Base-by-base conservation (phyloP, 2,329 filamentous ascomycete species). In the Claviceps monticola region DNA sequence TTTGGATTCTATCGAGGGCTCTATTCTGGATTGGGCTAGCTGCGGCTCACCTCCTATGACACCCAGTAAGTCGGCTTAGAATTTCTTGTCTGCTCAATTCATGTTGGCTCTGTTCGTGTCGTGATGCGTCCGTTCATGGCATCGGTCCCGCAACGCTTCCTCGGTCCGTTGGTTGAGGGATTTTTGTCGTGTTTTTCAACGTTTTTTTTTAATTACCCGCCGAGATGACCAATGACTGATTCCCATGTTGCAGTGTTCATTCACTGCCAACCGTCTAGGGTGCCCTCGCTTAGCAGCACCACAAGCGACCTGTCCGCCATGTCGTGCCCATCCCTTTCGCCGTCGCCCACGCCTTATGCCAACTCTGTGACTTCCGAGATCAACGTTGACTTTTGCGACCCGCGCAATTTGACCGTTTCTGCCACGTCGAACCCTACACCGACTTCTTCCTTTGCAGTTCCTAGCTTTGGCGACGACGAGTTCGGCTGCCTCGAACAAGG, bases 301-400 rank as follows among this genome's bases (percentile, higher is more conserved):
- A 74, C 80, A 62, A 82, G 79, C 65, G 87, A 90, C 67, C 74
- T 88, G 59, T 86, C 86, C 59, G 78, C 82, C 52, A 84, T 83
- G 63, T 82, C 84, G 46, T 91, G 85, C 73, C 86, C 88, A 58
- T 93, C 88, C 54, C 80, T 93, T 57, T 94, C 88, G 29, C 88
- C 89, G 19, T 95, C 88, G 36, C 88, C 89, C 17, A 86, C 87
- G 47, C 87, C 88, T 34, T 83, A 87, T 57, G 82, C 87, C 59
- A 74, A 78, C 60, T 81, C 86, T 52, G 72, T 83, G 64, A 72
- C 77, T 46, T 81, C 82, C 2, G 84, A 88, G 62, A 74, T 78
- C 58, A 84, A 88, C 66, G 77, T 88, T 59, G 84, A 88, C 69
- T 94, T 93, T 67, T 95, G 91, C 69, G 90, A 96, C 64, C 90